Evolutionary conservation across 2,329 filamentous ascomycete species (phyloP).

Genomic region (Blastomyces parvus): DNA sequence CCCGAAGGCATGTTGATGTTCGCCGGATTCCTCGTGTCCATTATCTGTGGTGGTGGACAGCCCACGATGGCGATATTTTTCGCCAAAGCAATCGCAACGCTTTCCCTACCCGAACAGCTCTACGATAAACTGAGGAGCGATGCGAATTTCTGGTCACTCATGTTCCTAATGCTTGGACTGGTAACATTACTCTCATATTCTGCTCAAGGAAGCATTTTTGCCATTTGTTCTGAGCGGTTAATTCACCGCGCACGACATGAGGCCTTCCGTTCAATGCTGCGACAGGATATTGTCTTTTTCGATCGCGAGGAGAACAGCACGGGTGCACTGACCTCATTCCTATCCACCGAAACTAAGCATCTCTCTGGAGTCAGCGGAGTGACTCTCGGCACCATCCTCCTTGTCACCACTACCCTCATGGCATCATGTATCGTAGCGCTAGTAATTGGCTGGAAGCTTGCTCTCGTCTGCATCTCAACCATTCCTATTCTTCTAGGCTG

Average conservation of each 20-base stretch:
- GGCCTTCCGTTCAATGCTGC: constrained; percentile 78
- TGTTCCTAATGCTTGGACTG: constrained; percentile 78
- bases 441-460: constrained; percentile 79
- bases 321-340: constrained; percentile 76
- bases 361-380: constrained; percentile 78
- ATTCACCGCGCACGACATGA: constrained; percentile 72
- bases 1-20: constrained; percentile 63
- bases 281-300: constrained; percentile 88
- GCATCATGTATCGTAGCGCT: constrained; percentile 61
- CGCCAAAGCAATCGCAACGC: constrained; percentile 70
- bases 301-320: constrained; percentile 82
- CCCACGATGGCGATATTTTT: constrained; percentile 73
- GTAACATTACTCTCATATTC: constrained; percentile 61
- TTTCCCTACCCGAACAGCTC: constrained; percentile 49
- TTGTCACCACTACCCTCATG: constrained; percentile 69
- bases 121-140: constrained; percentile 54
- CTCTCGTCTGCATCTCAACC: constrained; percentile 68
- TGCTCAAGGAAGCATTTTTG: constrained; percentile 64
- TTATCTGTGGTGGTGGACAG: constrained; percentile 72
- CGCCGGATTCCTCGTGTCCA: constrained; percentile 60
- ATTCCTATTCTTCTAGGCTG: constrained; percentile 69
- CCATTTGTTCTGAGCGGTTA: constrained; percentile 75
- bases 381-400: constrained; percentile 76
- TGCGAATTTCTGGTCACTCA: constrained; percentile 75
- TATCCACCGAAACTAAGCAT: constrained; percentile 83